A percentile compares a stretch with the other conserved stretches of the same genome.
Conservation (phyloP, 805 yeast species). For the Ogataea pilisensis region DNA sequence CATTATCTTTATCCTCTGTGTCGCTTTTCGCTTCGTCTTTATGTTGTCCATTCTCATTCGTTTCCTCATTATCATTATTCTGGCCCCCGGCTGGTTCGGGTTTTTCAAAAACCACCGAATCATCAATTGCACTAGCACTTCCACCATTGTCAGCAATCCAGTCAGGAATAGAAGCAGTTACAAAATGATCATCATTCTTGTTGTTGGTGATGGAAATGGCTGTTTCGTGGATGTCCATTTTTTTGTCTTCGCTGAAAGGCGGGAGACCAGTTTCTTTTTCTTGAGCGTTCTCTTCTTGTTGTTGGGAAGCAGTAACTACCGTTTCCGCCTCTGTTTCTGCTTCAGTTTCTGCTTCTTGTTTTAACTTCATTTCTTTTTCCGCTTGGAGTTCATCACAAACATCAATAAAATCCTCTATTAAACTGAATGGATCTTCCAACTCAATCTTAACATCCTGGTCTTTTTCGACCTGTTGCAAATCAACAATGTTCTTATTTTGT, state of each 20-base stretch:
- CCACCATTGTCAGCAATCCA: conserved; percentile 3
- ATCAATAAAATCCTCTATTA: conserved; percentile 27
- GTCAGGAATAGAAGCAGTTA: background rate
- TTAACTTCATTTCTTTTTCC: conserved; percentile 6
- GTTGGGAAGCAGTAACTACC: background rate
- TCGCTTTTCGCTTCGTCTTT: conserved; percentile 1
- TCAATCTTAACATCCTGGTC: conserved; percentile 3
- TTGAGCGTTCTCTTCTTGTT: too few species aligned
- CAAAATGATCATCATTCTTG: background rate
- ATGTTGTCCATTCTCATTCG: background rate
- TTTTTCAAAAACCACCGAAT: background rate
- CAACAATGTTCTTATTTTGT: too few species aligned
- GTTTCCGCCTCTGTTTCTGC: background rate
- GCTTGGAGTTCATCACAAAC: conserved; percentile 12
- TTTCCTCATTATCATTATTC: background rate
- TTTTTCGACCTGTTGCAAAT: background rate
- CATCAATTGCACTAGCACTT: conserved; percentile 1
- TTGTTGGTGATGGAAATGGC: too few species aligned
- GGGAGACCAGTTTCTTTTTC: background rate
- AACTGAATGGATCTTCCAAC: conserved; percentile 23
- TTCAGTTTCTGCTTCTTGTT: conserved; percentile 2
- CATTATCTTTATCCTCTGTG: conserved; percentile 16
- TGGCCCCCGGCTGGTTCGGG: background rate
- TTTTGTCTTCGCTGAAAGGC: background rate
- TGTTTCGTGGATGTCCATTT: background rate